Conservation (phyloP, 148 eudicot genomes). For the Pharnaceum exiguum region DNA sequence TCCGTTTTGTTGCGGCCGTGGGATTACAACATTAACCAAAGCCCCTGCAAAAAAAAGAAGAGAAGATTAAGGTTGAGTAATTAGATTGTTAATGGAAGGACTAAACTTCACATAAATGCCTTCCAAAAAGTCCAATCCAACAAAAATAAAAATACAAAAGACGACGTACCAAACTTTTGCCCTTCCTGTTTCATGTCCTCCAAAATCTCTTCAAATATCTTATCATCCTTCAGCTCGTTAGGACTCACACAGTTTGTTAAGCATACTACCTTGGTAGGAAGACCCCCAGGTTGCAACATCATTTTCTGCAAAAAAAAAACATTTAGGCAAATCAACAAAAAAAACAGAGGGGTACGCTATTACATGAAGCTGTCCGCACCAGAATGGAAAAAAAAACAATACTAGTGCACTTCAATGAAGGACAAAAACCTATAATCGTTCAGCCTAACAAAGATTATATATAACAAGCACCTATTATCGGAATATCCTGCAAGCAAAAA, state of each 20-base stretch:
- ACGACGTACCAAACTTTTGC: conserved; percentile 29
- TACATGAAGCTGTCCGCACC: not conserved
- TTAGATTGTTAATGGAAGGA: not conserved
- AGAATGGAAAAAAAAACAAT: not conserved
- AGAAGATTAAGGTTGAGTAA: not conserved
- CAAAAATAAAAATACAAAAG: not conserved
- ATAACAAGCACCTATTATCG: no score
- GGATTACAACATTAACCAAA: conserved; percentile 68
- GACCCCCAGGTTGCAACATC: conserved; percentile 58
- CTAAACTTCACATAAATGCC: not conserved
- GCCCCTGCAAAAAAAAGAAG: conserved; percentile 48
- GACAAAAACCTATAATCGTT: no score
- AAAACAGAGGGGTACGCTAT: not conserved
- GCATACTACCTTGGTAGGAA: conserved; percentile 69
- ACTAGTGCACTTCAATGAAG: no score
- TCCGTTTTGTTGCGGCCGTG: conserved; percentile 68
- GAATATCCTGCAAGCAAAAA: no score
- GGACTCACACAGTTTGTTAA: conserved; percentile 33
- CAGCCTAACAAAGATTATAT: no score
- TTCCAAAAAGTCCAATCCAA: not conserved
- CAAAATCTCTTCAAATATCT: conserved; percentile 31
- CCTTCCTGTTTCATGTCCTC: conserved; percentile 37
- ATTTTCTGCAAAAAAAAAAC: conserved; percentile 44
- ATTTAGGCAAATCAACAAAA: not conserved
- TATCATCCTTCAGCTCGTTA: conserved; percentile 32